Evolutionary conservation across 2,329 filamentous ascomycete species (phyloP), one percentile per base, ranked within the genome.

Genomic region (Aspergillus alliaceus): DNA sequence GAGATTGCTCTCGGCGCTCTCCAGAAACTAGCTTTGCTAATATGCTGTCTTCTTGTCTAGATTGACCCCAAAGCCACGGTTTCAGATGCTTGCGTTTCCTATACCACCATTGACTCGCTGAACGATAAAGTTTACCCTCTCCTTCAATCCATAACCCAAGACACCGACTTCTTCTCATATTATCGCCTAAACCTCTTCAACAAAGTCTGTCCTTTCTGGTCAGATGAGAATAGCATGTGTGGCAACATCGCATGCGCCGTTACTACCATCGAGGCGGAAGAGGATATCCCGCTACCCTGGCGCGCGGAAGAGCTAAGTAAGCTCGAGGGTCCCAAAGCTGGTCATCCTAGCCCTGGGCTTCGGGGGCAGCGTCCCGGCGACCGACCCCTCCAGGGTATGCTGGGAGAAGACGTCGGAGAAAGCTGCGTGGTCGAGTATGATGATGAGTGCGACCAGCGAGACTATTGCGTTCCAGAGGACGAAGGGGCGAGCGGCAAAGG

Each of bases 401-500:
- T 99, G 8, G 95, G 95, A 47, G 91, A 93, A 51, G 80, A 88
- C 55, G 93, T 97, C 0, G 92, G 91, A 52, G 95, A 99, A 79
- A 96, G 91, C 74, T 99, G 95, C 72, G 92, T 99, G 46, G 88
- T 98, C 18, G 95, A 99, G 77, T 96, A 96, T 71, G 93, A 98
- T 69, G 93, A 97, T 69, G 93, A 97, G 75, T 96, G 92, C 75
- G 93, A 98, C 77, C 90, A 97, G 65, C 86, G 95, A 63, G 95
- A 99, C 73, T 99, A 98, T 75, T 99, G 95, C 76, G 86, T 98
- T 4, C 91, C 92, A 0, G 95, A 99, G 67, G 95, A 99, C 71
- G 93, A 98, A 77, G 90, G 90, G 68, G 87, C 89, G 6, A 83
- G 83, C 50, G 89, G 85, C 9, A 96, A 96, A 75, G 95, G 95